These are phyloP conservation scores for Lipomyces yamadae DNA, from an alignment of 805 yeast species.

Conservation along the genomic window DNA sequence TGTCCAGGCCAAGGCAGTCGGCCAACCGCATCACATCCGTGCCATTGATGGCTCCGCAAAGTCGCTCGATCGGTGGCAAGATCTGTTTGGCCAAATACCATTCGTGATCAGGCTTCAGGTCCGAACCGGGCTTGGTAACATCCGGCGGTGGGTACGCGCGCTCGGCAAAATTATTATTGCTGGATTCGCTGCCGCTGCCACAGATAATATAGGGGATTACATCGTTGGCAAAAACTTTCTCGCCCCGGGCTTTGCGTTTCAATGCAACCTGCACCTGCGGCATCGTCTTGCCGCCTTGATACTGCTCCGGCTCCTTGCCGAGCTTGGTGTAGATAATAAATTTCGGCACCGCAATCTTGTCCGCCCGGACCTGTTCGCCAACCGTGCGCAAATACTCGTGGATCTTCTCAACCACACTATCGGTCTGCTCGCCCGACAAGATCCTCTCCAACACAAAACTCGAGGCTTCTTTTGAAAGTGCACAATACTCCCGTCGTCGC, in stretches of 20 bases:
- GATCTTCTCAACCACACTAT: conserved; percentile 66
- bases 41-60: conserved; percentile 84
- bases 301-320: conserved; percentile 85
- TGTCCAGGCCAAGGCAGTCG: conserved; percentile 74
- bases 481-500: conserved; percentile 96
- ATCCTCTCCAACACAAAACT: conserved; percentile 72
- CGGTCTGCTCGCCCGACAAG: conserved; percentile 74
- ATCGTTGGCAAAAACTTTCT: conserved; percentile 83
- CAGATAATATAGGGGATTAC: conserved; percentile 84
- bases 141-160: conserved; percentile 85
- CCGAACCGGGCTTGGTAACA: conserved; percentile 44
- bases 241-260: conserved; percentile 78
- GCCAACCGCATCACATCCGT: conserved; percentile 81
- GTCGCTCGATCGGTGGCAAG: conserved; percentile 86
- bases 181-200: conserved; percentile 42
- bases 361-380: conserved; percentile 59
- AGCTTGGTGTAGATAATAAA: conserved; percentile 83
- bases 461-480: conserved; percentile 86
- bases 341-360: conserved; percentile 67
- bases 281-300: conserved; percentile 78
- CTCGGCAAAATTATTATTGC: conserved; percentile 58
- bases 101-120: conserved; percentile 60
- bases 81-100: conserved; percentile 88
- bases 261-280: conserved; percentile 90
- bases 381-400: conserved; percentile 72